phyloP scores from a whole-genome alignment of 345 rosid species.

The Acer yangbiense region DNA sequence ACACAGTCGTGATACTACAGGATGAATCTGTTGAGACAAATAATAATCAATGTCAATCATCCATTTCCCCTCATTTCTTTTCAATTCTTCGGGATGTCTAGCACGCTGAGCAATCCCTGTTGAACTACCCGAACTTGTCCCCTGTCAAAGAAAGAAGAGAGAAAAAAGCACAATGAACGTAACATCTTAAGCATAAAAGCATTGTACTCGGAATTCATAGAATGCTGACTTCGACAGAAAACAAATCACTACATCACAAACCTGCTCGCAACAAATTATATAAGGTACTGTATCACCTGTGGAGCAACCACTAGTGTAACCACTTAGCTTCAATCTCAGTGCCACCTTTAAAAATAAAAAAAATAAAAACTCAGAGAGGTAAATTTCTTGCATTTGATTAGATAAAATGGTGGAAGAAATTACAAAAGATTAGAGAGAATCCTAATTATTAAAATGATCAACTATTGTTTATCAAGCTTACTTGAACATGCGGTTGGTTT shows the following conservation, averaged over 20 bases:
- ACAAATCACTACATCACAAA: slow-evolving; percentile 26
- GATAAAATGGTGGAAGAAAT: slow-evolving; percentile 14
- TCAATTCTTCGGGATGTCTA: slow-evolving; percentile 94
- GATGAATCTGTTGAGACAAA: slow-evolving; percentile 98
- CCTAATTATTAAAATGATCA: slow-evolving; percentile 12
- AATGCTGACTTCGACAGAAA: slow-evolving; percentile 11
- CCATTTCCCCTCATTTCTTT: slow-evolving; percentile 79
- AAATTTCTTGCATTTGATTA: slow-evolving; percentile 18
- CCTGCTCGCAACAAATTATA: slow-evolving; percentile 95
- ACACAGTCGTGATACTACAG: slow-evolving; percentile 90
- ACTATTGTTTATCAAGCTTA: slow-evolving; percentile 38
- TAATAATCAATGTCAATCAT: slow-evolving; percentile 95
- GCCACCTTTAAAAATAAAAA: slow-evolving; percentile 75
- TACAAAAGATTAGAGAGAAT: slow-evolving; percentile 10
- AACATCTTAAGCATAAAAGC: neutral
- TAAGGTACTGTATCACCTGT: slow-evolving; percentile 90
- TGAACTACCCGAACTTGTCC: slow-evolving; percentile 54
- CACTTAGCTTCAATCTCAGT: slow-evolving; percentile 82
- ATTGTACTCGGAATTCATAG: neutral
- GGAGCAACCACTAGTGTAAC: slow-evolving; percentile 77
- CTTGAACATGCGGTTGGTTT: slow-evolving; percentile 96
- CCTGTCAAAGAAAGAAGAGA: slow-evolving; percentile 46
- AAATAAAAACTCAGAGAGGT: slow-evolving; percentile 34
- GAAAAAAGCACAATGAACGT: slow-evolving; percentile 8
- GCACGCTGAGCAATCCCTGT: slow-evolving; percentile 92